Conservation (phyloP, 2,329 filamentous ascomycete genomes). For the Colletotrichum liaoningense region DNA sequence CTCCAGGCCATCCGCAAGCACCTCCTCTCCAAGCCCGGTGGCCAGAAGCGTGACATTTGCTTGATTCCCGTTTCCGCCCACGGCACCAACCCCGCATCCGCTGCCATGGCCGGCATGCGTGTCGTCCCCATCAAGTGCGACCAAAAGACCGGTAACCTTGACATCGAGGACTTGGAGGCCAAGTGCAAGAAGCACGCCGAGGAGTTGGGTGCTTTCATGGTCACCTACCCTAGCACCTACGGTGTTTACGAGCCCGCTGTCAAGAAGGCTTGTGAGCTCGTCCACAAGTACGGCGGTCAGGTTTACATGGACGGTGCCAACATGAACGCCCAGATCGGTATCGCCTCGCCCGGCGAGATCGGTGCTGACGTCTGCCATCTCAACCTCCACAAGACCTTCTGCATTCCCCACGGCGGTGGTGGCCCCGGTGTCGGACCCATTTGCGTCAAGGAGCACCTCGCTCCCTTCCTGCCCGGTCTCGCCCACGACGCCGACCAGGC, state of each 20-base stretch:
- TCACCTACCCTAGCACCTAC: conserved; percentile 95
- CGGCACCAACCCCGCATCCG: conserved; percentile 94
- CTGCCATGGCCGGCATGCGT: conserved; percentile 95
- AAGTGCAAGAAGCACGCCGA: conserved; percentile 92
- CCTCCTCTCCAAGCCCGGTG: conserved; percentile 74
- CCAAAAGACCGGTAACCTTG: conserved; percentile 85
- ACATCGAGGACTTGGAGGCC: conserved; percentile 84
- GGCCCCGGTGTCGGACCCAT: conserved; percentile 95
- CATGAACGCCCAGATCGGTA: conserved; percentile 97
- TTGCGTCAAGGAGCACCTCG: conserved; percentile 86
- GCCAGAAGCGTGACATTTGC: conserved; percentile 86
- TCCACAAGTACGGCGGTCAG: conserved; percentile 89
- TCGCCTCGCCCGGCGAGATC: conserved; percentile 94
- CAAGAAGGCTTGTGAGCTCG: conserved; percentile 85
- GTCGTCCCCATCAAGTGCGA: conserved; percentile 95
- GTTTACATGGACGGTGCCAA: conserved; percentile 99
- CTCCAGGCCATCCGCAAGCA: conserved; percentile 89
- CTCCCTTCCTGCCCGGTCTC: conserved; percentile 76
- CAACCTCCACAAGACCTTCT: conserved; percentile 99
- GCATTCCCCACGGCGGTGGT: conserved; percentile 95
- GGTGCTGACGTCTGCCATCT: conserved; percentile 97
- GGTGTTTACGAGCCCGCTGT: conserved; percentile 94
- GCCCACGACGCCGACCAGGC: conserved; percentile 49
- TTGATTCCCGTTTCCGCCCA: conserved; percentile 95
- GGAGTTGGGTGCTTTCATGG: conserved; percentile 92